Evolutionary conservation across 768 basidiomycete species (phyloP), one percentile per base, ranked within the genome.

Genomic region (Crucibulum laeve): DNA sequence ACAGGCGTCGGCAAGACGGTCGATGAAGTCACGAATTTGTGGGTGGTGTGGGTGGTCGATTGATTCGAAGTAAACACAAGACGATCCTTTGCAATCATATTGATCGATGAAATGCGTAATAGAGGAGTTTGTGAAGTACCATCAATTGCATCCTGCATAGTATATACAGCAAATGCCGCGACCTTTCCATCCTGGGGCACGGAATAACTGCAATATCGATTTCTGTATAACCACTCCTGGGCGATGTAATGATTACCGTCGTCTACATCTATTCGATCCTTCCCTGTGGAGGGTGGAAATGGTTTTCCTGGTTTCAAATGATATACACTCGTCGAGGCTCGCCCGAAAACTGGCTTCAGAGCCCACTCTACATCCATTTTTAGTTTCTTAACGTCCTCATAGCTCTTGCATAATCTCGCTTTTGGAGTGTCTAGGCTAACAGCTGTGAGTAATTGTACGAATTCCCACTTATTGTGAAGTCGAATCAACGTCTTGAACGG

Each of bases 401-500:
- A 51, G 14, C 8, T 44, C 35, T 34, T 43, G 42, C 52, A 53
- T 10, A 53, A 42, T 6, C 21, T 19, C n/a, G 54, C 39, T 13
- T 38, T 25, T 15, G 52, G 52, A 13, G 37, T 30, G 21, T 50
- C 43, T 8, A 56, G 44, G 7, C 45, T 33, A n/a, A 45, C 39
- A 2, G 34, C 22, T 6, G 10, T 11, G 11, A 54, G 36, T 38
- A 50, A 50, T 37, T 39, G 46, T 22, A 46, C 42, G 28, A 56
- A 54, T 25, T 56, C 48, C 53, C 55, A 56, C 40, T 53, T 56
- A 45, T 42, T 54, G 25, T 56, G 55, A 22, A 56, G 45, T 4
- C 38, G 43, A 13, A 56, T 25, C 3, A 56, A 42, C 5, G 43
- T 48, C 35, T 46, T 41, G 43, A 54, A 52, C 19, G 46, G 42